phyloP scores from a whole-genome alignment of 495 filamentous ascomycete species.

The Hypoxylon intermedium region DNA sequence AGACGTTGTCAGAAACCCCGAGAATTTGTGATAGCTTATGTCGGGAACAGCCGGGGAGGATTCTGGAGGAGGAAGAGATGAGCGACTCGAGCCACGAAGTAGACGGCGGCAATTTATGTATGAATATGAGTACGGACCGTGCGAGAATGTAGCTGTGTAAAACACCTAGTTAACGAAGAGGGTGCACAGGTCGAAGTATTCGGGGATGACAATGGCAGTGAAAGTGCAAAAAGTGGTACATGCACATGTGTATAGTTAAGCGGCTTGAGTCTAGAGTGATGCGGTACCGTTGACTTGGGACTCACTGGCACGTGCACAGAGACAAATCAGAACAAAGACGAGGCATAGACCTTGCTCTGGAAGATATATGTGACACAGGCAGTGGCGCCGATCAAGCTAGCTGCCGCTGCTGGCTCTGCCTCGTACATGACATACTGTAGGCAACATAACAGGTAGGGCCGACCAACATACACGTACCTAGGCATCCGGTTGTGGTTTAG shows the following conservation, averaged over 20 bases:
- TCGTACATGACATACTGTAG: no score
- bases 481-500: no score
- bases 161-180: no score
- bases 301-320: constrained; percentile 2
- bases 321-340: constrained; percentile 1
- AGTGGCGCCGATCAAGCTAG: constrained; percentile 14
- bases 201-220: no score
- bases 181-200: no score
- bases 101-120: not conserved
- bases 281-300: not conserved
- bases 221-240: no score
- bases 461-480: no score
- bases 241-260: no score
- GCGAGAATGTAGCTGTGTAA: constrained; percentile 5
- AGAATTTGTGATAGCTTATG: not conserved
- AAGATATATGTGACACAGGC: not conserved
- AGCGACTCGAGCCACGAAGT: no score
- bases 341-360: not conserved
- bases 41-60: constrained; percentile 12
- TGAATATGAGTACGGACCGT: not conserved
- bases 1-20: not conserved
- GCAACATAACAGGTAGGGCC: no score
- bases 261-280: no score
- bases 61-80: constrained; percentile 4
- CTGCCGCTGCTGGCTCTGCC: no score